A percentile compares a stretch with the other conserved stretches of the same genome.
Evolutionary conservation across 495 filamentous ascomycete genomes (phyloP).

Genomic region (Penicillium fimorum): DNA sequence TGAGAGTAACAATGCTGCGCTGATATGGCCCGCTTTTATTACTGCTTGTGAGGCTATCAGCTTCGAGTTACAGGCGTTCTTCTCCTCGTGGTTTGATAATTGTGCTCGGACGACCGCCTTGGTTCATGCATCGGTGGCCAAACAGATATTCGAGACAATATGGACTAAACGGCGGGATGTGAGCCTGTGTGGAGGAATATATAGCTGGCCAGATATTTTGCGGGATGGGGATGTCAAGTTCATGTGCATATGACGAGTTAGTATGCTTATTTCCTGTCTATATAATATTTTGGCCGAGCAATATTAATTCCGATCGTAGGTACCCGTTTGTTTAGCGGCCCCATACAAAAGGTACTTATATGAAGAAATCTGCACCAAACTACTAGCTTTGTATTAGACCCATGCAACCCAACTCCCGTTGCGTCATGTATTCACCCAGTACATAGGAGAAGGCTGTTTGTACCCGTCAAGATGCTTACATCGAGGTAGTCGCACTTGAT

Average conservation of each 20-base stretch:
- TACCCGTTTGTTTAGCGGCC: too few relatives aligned
- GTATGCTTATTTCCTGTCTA: too few relatives aligned
- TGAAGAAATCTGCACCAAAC: too few relatives aligned
- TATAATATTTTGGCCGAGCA: too few relatives aligned
- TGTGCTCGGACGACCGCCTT: constrained; percentile 17
- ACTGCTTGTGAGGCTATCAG: constrained; percentile 22
- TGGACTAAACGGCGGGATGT: constrained; percentile 16
- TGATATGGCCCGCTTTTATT: constrained; percentile 28
- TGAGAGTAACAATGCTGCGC: constrained; percentile 14
- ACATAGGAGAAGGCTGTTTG: too few relatives aligned
- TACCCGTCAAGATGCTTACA: too few relatives aligned
- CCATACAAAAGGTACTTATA: too few relatives aligned
- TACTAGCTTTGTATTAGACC: too few relatives aligned
- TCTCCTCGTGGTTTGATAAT: constrained; percentile 21
- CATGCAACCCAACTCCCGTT: too few relatives aligned
- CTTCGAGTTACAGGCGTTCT: constrained; percentile 14
- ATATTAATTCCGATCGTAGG: too few relatives aligned
- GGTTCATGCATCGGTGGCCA: constrained; percentile 13
- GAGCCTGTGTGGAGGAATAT: constrained; percentile 2
- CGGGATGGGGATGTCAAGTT: constrained; percentile 19
- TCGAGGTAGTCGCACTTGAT: too few relatives aligned
- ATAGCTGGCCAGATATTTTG: constrained; percentile 21
- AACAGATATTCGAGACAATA: constrained; percentile 16
- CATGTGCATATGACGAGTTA: constrained; percentile 14
- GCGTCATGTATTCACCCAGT: too few relatives aligned